Base-by-base conservation (phyloP, 176 grass and related monocot species). In the Zea luxurians region DNA sequence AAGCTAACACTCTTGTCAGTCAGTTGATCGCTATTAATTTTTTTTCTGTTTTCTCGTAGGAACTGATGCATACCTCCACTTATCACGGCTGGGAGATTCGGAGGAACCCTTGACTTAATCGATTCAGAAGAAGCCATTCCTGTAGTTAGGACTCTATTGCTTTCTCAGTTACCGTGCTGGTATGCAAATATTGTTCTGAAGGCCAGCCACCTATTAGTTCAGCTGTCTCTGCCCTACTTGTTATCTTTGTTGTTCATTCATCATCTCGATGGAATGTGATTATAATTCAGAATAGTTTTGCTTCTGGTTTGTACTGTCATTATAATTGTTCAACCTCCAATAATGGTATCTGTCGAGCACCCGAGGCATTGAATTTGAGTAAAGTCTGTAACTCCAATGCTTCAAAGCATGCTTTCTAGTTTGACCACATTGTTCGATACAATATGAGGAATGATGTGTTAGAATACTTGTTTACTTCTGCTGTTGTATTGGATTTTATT, bases 51-150 rank as follows among this genome's bases (percentile, higher is more conserved):
- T 60, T 60, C 45, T 62, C 78, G 74, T 76, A 97, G 95, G 95
- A 74, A 97, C 95, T 48, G 95, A 97, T 78, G 95, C 95, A 70
- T 97, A 94, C 37, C 95, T 97, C 76, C 95, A 97, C 70, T 66
- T 97, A 45, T 97, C 95, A 68, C 87, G 95, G 57, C 85, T 97
- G 40, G 95, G 95, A 64, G 91, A 94, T 88, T 97, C 89, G 2
- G 87, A 97, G 84, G 95, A 97, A 76, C 95, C 95, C 36, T 89
- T 97, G 61, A 79, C 91, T 27, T 94, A 50, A 89, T 54, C 44
- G 27, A 83, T 75, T 68, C 13, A 8, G 27, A 73, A 79, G 58
- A 80, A 91, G 27, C 82, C 36, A 85, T 55, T 80, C 44, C 4
- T 88, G 54, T 80, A 84, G 75, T 79, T 84, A 67, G 74, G 80